phyloP scores from a whole-genome alignment of 1,139 yeast genomes.

The Hyphopichia burtonii region DNA sequence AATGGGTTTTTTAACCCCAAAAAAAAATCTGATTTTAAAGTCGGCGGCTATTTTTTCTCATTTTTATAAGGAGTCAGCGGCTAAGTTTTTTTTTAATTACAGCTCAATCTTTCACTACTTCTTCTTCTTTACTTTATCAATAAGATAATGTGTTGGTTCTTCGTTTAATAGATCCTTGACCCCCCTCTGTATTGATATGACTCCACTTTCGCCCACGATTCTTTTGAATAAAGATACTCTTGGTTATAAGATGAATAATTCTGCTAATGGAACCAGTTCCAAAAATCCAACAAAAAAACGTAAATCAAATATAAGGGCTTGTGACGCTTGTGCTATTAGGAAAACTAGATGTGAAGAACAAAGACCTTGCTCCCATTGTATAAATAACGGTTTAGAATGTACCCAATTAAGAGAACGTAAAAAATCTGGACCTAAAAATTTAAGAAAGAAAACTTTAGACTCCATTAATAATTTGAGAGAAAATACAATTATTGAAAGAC shows the following conservation, averaged over 20 bases:
- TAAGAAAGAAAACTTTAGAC: constrained; percentile 37
- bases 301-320: constrained; percentile 29
- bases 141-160: constrained; percentile 1
- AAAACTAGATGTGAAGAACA: constrained; percentile 41
- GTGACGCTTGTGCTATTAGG: constrained; percentile 47
- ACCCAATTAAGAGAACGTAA: constrained; percentile 38
- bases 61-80: neutral
- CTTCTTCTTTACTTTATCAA: neutral
- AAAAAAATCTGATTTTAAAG: no score
- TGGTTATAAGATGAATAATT: neutral
- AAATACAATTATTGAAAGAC: no score
- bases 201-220: neutral
- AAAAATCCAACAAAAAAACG: constrained; percentile 11
- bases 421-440: constrained; percentile 44
- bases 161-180: neutral
- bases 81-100: neutral
- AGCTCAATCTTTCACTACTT: neutral
- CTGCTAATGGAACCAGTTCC: neutral
- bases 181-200: neutral
- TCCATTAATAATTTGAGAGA: constrained; percentile 23
- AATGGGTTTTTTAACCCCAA: no score
- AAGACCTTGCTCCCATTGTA: constrained; percentile 43
- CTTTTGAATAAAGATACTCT: neutral
- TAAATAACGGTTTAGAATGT: constrained; percentile 34
- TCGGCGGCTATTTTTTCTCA: neutral